Conservation (phyloP, 768 basidiomycete species). For the Galerina sulciceps region DNA sequence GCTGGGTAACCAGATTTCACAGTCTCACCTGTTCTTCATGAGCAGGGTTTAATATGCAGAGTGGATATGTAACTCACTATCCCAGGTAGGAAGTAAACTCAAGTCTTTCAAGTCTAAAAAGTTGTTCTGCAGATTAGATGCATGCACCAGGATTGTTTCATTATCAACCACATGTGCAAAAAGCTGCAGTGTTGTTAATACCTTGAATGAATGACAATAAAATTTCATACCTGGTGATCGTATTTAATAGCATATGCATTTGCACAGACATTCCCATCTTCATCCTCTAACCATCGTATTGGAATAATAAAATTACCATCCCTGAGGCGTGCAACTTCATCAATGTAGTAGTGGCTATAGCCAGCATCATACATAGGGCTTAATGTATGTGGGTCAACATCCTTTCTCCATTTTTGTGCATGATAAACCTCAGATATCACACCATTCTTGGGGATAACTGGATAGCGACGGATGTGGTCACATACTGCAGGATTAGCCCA, state of each 20-base stretch:
- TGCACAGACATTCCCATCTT: conserved; percentile 14
- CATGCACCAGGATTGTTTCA: neutral
- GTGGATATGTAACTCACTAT: neutral
- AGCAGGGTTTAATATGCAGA: neutral
- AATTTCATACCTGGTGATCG: neutral
- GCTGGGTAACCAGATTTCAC: neutral
- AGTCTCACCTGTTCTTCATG: neutral
- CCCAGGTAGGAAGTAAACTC: neutral
- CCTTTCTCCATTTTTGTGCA: conserved; percentile 28
- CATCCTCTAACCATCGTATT: conserved; percentile 27
- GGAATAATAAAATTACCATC: conserved; percentile 22
- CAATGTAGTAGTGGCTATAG: conserved; percentile 17
- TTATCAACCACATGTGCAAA: neutral
- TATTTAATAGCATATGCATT: conserved; percentile 17
- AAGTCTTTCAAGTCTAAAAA: neutral
- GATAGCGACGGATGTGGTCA: conserved; percentile 30
- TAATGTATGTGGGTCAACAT: conserved; percentile 24
- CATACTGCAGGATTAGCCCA: conserved; percentile 32
- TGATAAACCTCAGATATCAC: conserved; percentile 36
- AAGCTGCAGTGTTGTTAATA: neutral
- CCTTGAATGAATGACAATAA: neutral
- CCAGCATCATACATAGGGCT: conserved; percentile 30
- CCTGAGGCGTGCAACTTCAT: conserved; percentile 18
- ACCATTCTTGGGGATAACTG: conserved; percentile 26
- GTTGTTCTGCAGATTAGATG: neutral